These are phyloP conservation scores for Saturnispora zaruensis DNA, from an alignment of 805 yeast species.

Conservation along the genomic window DNA sequence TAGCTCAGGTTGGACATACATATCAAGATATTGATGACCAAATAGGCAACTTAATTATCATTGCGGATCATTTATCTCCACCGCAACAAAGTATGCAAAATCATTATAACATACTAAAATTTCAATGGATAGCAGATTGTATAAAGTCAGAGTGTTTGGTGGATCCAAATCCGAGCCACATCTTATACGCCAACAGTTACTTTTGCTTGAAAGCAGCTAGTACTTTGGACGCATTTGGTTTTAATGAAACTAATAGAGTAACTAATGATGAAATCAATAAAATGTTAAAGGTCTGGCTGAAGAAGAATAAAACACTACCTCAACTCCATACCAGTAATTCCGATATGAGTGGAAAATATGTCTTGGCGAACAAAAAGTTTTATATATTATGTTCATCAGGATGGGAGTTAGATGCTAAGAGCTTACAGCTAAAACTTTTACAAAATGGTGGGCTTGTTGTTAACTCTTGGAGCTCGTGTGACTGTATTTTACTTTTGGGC, in stretches of 20 bases:
- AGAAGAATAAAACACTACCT: not conserved
- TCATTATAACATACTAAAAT: conserved; percentile 50
- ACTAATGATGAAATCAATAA: not conserved
- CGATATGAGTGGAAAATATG: not conserved
- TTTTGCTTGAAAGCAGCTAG: conserved; percentile 18
- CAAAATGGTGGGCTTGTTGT: conserved; percentile 9
- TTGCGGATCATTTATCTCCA: conserved; percentile 28
- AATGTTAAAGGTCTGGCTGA: not conserved
- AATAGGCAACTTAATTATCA: conserved; percentile 18
- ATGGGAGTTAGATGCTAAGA: conserved; percentile 1
- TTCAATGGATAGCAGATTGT: conserved; percentile 70
- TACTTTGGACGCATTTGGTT: conserved; percentile 53
- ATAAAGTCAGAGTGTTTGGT: conserved; percentile 34
- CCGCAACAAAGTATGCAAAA: conserved; percentile 12
- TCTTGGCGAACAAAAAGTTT: not conserved
- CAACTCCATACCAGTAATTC: not conserved
- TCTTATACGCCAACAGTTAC: conserved; percentile 25
- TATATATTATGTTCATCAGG: not conserved
- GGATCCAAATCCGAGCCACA: conserved; percentile 53
- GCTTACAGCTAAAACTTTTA: not conserved
- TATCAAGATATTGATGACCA: not conserved
- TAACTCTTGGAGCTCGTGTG: conserved; percentile 1
- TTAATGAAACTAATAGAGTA: conserved; percentile 38
- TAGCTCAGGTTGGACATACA: not conserved
- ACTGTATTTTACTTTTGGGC: conserved; percentile 1